Evolutionary conservation across 2,329 filamentous ascomycete genomes (phyloP).

Genomic region (Diaporthe sp.): DNA sequence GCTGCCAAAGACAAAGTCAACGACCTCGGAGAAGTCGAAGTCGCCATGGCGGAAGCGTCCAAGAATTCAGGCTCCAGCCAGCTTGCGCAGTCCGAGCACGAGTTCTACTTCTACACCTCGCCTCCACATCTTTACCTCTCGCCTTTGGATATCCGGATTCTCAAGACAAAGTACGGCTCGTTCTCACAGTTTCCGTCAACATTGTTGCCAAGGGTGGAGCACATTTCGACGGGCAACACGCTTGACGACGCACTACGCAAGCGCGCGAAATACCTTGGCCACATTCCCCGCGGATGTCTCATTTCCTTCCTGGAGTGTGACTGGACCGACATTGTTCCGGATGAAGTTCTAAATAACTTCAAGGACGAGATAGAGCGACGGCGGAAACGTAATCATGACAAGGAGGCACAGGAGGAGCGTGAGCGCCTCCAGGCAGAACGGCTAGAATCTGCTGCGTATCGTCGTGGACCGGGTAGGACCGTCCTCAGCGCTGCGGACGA

Average conservation of each 20-base stretch:
- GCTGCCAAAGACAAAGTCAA: constrained; percentile 80
- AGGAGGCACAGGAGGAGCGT: constrained; percentile 86
- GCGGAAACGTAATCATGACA: constrained; percentile 82
- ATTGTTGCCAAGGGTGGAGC: constrained; percentile 86
- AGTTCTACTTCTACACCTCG: constrained; percentile 90
- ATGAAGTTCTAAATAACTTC: constrained; percentile 80
- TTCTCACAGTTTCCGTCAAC: constrained; percentile 87
- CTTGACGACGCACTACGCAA: constrained; percentile 87
- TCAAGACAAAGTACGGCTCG: constrained; percentile 87
- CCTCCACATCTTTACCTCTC: constrained; percentile 91
- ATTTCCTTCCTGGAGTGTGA: constrained; percentile 93
- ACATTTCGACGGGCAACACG: constrained; percentile 87
- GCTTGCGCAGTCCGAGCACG: constrained; percentile 49
- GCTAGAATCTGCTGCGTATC: constrained; percentile 77
- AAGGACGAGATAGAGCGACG: constrained; percentile 80
- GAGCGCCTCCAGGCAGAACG: constrained; percentile 85
- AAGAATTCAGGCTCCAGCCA: constrained; percentile 37
- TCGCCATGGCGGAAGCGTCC: constrained; percentile 39
- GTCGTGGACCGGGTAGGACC: constrained; percentile 55
- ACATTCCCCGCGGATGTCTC: constrained; percentile 90
- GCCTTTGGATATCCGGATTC: constrained; percentile 89
- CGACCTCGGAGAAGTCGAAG: constrained; percentile 51
- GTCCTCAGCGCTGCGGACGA: constrained; percentile 53
- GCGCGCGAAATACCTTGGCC: constrained; percentile 85
- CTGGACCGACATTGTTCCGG: constrained; percentile 88